Evolutionary conservation across 2,329 filamentous ascomycete genomes (phyloP), one percentile per base, ranked within the genome.

Genomic region (Fusarium pseudonygamai): DNA sequence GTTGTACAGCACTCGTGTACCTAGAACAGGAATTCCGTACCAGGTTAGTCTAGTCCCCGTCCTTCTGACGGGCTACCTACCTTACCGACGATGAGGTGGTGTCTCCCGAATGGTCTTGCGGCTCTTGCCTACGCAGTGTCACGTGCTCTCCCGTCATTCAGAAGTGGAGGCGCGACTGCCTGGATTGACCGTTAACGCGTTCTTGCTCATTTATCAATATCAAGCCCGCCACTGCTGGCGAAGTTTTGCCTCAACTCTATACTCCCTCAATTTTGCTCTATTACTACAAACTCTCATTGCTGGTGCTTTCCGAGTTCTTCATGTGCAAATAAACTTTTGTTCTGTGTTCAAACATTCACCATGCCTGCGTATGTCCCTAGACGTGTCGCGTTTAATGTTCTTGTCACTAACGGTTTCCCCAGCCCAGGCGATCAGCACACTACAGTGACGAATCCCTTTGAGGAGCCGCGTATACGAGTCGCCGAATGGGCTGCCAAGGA

Each of bases 401-500:
- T 43, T 24, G 16, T 50, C 45, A 64, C 72, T 78, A 70, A 80
- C 70, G 15, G 47, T 60, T 39, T 43, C 61, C 60, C 52, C 80
- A 94, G 92, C 75, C 88, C 91, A 76, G 92, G 92, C 80, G 90
- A 93, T 78, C 92, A 94, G 81, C 88, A 86, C 72, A 80, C 80
- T 60, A 71, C 80, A 71, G 86, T 89, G 78, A 82, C 84, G 78
- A 98, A 98, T 79, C 95, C 95, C 13, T 99, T 96, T 82, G 91
- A 94, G 81, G 93, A 96, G 75, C 81, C 84, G 5, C 88, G 87
- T 79, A 89, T 88, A 56, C 90, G 89, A 46, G 88, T 97, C 36
- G 92, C 89, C 59, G 90, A 93, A 79, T 99, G 94, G 85, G 97
- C 95, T 1, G 94, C 95, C n/a, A 87, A 90, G 75, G 92, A 99